Evolutionary conservation across 1,139 yeast species (phyloP), one percentile per base, ranked within the genome.

Genomic region (Schwanniomyces etchellsii): DNA sequence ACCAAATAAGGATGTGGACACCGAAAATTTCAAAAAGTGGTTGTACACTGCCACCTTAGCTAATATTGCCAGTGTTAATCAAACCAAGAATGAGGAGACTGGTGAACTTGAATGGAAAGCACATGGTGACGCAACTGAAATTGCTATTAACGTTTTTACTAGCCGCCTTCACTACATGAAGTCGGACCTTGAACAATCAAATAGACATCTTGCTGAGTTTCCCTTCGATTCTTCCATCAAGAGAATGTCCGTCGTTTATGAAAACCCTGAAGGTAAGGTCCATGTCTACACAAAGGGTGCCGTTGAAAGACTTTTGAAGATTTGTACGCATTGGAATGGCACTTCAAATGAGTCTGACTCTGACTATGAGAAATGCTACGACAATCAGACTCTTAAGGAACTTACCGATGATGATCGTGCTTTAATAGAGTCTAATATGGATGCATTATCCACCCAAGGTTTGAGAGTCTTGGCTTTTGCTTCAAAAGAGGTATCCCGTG

Each of bases 51-150:
- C 89, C 5, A 69, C 88, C 2, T 55, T 83, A 43, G 91, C 91
- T 21, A 83, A 83, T 45, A 75, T 81, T 48, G 88, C 93, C 3
- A 62, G 66, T 12, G 74, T 82, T 14, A 64, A 63, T 37, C 55
- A 67, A 38, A 60, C 61, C 24, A 45, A 48, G 16, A 60, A 59
- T 33, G 62, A 52, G 24, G 64, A 61, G 18, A 49, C 60, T n/a
- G 66, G 64, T 5, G 64, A 57, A 27, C 35, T 47, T 23, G 54
- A 40, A 12, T 83, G 93, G 91, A 75, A 74, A 44, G 86, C 85
- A 11, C 80, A 77, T 45, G 94, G 93, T 32, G 94, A 83, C 50
- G 88, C 94, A 23, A 83, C 94, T 3, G 94, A 83, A 56, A 75
- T 81, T 46, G 91, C 94, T 10, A 78, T 83, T 38, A 84, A 82